Evolutionary conservation across 352 stramenopile genomes (phyloP).

Genomic region (Phytophthora boehmeriae): DNA sequence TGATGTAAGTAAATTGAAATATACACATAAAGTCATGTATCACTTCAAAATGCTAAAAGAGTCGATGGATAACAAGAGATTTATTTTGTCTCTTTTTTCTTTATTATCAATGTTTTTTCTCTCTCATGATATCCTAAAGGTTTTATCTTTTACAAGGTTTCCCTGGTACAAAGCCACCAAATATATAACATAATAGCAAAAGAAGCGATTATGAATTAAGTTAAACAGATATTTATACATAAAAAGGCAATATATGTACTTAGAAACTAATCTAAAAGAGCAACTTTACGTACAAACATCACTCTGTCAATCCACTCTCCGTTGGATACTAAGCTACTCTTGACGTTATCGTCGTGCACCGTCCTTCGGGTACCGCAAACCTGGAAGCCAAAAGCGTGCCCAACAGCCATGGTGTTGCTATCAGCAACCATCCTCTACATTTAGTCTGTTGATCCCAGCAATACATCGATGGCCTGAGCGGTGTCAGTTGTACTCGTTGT

Average conservation of each 20-base stretch:
- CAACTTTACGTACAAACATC: conserved; percentile 12
- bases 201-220: neutral
- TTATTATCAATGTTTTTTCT: conserved; percentile 1
- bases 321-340: neutral
- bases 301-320: too few species aligned
- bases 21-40: neutral
- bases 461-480: conserved; percentile 7
- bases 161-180: neutral
- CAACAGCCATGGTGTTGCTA: conserved; percentile 8
- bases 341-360: neutral
- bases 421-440: conserved; percentile 13
- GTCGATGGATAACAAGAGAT: neutral
- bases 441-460: neutral
- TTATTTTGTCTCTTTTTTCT: too few species aligned
- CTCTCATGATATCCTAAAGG: neutral
- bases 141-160: neutral
- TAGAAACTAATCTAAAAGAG: neutral
- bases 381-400: conserved; percentile 7
- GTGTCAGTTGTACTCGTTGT: conserved; percentile 8
- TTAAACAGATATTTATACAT: neutral
- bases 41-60: neutral
- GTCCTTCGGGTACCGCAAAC: neutral
- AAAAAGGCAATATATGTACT: too few species aligned
- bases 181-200: neutral
- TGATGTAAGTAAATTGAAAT: neutral